Percentiles rank a stretch among this genome's conserved stretches.
phyloP scores from a whole-genome alignment of 2,329 filamentous ascomycete species.

The Phialemonium atrogriseum region DNA sequence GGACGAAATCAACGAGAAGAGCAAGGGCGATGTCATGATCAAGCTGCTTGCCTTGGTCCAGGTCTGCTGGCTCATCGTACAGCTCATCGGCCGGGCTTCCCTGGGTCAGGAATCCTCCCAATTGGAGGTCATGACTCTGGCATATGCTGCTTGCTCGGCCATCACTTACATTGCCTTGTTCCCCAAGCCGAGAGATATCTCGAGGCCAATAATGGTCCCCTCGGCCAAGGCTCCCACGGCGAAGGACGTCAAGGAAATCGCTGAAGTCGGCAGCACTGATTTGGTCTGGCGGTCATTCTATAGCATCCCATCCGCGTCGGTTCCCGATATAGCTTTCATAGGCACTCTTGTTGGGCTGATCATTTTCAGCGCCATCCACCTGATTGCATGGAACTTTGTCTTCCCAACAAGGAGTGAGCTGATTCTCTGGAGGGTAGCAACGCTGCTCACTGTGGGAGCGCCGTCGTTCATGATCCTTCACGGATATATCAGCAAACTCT shows the following conservation, averaged over 20 bases:
- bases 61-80: constrained; percentile 3
- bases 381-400: constrained; percentile 16
- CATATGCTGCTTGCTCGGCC: constrained; percentile 12
- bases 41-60: constrained; percentile 3
- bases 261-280: not conserved
- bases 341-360: not conserved
- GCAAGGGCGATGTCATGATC: constrained; percentile 5
- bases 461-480: too few relatives aligned
- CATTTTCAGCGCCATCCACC: constrained; percentile 11
- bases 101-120: constrained; percentile 2
- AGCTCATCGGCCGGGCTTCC: constrained; percentile 1
- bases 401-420: constrained; percentile 16
- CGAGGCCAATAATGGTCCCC: too few relatives aligned
- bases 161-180: constrained; percentile 7
- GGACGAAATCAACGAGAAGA: constrained; percentile 5
- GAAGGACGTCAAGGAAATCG: constrained; percentile 6
- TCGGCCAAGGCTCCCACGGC: too few relatives aligned
- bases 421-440: constrained; percentile 6
- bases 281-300: constrained; percentile 1
- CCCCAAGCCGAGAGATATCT: constrained; percentile 7
- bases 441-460: constrained; percentile 4
- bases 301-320: constrained; percentile 4
- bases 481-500: too few relatives aligned
- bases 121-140: constrained; percentile 13
- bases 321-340: not conserved